Percentiles rank a stretch among this genome's conserved stretches.
Conservation (phyloP, 2,329 filamentous ascomycete species). For the Sphaceloma murrayae region DNA sequence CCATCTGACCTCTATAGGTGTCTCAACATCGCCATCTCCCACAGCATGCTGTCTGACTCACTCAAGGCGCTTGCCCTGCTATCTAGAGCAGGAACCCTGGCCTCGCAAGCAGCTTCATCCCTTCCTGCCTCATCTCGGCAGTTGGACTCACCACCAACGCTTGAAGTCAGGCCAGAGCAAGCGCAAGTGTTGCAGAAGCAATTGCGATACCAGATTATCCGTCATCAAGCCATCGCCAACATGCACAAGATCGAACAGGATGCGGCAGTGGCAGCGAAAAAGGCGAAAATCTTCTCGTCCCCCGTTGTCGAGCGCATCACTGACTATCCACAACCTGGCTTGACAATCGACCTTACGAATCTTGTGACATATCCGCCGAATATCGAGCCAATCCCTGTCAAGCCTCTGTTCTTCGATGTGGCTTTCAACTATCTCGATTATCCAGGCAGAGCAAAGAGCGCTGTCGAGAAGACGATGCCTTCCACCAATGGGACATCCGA, state of each 20-base stretch:
- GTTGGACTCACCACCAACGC: slow-evolving; percentile 47
- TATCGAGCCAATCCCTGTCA: slow-evolving; percentile 74
- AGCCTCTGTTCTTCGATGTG: slow-evolving; percentile 90
- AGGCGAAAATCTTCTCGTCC: slow-evolving; percentile 35
- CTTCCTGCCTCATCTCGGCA: slow-evolving; percentile 34
- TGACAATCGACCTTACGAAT: slow-evolving; percentile 59
- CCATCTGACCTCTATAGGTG: slow-evolving; percentile 44
- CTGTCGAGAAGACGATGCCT: slow-evolving; percentile 21
- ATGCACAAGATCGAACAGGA: slow-evolving; percentile 55
- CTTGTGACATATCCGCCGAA: slow-evolving; percentile 81
- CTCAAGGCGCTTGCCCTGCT: slow-evolving; percentile 80
- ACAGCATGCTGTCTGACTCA: slow-evolving; percentile 61
- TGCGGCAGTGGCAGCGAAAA: slow-evolving; percentile 38
- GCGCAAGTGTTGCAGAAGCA: slow-evolving; percentile 50
- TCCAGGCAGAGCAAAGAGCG: slow-evolving; percentile 49
- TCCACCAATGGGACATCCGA: slow-evolving; percentile 24
- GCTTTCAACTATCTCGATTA: slow-evolving; percentile 98
- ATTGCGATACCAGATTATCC: slow-evolving; percentile 63
- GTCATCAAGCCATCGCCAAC: slow-evolving; percentile 76
- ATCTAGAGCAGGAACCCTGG: slow-evolving; percentile 58
- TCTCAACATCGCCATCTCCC: slow-evolving; percentile 75
- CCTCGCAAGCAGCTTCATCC: slow-evolving; percentile 42
- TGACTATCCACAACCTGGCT: slow-evolving; percentile 59
- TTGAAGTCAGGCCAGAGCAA: slow-evolving; percentile 55
- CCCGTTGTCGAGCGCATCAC: slow-evolving; percentile 67